Evolutionary conservation across 176 grass and related monocot species (phyloP).

Genomic region (Bothriochloa decipiens): DNA sequence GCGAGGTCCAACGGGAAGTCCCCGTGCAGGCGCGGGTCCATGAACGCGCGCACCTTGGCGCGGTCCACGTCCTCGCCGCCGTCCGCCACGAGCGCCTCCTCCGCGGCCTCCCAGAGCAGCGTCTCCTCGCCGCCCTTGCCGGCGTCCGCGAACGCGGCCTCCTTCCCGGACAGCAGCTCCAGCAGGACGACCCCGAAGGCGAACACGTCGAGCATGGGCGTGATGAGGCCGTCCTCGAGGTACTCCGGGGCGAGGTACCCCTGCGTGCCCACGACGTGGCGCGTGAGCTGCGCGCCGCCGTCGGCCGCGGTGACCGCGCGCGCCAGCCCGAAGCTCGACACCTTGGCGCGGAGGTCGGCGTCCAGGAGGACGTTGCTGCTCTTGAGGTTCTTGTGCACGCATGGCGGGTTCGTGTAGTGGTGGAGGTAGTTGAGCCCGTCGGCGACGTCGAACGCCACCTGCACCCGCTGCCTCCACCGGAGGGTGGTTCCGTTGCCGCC

Average conservation of each 20-base stretch:
- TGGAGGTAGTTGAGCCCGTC: slow-evolving; percentile 84
- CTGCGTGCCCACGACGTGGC: slow-evolving; percentile 79
- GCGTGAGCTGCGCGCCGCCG: slow-evolving; percentile 57
- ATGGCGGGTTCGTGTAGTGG: slow-evolving; percentile 71
- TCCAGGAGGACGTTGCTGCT: slow-evolving; percentile 77
- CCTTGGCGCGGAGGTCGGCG: slow-evolving; percentile 64
- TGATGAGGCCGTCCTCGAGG: slow-evolving; percentile 78
- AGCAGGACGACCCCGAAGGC: slow-evolving; percentile 79
- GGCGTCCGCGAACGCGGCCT: slow-evolving; percentile 44
- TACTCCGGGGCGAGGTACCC: slow-evolving; percentile 84
- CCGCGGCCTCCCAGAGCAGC: slow-evolving; percentile 60
- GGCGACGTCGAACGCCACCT: slow-evolving; percentile 64
- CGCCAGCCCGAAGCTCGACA: slow-evolving; percentile 71
- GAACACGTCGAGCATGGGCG: slow-evolving; percentile 77
- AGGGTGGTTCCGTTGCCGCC: neutral
- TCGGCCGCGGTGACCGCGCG: slow-evolving; percentile 40
- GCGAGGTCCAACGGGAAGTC: slow-evolving; percentile 78
- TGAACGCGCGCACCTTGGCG: slow-evolving; percentile 58
- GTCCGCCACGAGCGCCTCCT: slow-evolving; percentile 29
- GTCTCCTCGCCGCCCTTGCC: slow-evolving; percentile 19
- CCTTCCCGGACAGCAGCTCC: slow-evolving; percentile 84
- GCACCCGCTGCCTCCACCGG: slow-evolving; percentile 67
- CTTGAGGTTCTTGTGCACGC: slow-evolving; percentile 85
- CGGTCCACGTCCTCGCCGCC: slow-evolving; percentile 58
- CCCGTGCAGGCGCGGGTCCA: slow-evolving; percentile 52